Percentiles rank a stretch among this genome's conserved stretches.
These are phyloP conservation scores for Globomyces sp. DNA, from an alignment of 371 early-diverging fungal species.

Conservation along the genomic window DNA sequence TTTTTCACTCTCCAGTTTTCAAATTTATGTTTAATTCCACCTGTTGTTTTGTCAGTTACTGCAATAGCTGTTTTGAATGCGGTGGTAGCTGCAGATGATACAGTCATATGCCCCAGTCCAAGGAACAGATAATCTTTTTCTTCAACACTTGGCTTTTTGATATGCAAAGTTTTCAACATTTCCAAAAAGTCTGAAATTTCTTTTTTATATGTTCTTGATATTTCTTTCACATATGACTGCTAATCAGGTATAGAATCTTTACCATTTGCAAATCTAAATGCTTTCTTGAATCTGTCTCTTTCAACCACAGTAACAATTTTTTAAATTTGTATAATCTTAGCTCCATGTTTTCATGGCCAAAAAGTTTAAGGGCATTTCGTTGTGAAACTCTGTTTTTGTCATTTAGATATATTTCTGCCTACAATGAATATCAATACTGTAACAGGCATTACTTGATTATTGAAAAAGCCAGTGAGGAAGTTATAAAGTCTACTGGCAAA, in stretches of 20 bases:
- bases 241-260: conserved; percentile 1
- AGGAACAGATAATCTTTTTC: conserved; percentile 39
- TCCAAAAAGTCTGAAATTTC: conserved; percentile 67
- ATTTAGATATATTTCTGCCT: conserved; percentile 58
- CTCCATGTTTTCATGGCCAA: conserved; percentile 72
- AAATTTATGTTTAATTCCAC: conserved; percentile 20
- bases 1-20: conserved; percentile 21
- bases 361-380: conserved; percentile 41
- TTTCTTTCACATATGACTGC: conserved; percentile 59
- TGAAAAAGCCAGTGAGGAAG: conserved; percentile 65
- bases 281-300: conserved; percentile 82
- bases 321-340: conserved; percentile 74
- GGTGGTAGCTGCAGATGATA: conserved; percentile 41
- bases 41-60: not conserved
- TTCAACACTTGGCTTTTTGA: conserved; percentile 28
- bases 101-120: conserved; percentile 28
- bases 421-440: not conserved
- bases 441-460: conserved; percentile 13
- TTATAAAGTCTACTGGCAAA: conserved; percentile 79
- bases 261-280: conserved; percentile 85
- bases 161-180: conserved; percentile 32
- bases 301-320: conserved; percentile 87
- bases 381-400: conserved; percentile 51
- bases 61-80: conserved; percentile 43
- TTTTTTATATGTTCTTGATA: conserved; percentile 55